A percentile compares a stretch with the other conserved stretches of the same genome.
Evolutionary conservation across 441 rosid species (phyloP).

Genomic region (Hura crepitans): DNA sequence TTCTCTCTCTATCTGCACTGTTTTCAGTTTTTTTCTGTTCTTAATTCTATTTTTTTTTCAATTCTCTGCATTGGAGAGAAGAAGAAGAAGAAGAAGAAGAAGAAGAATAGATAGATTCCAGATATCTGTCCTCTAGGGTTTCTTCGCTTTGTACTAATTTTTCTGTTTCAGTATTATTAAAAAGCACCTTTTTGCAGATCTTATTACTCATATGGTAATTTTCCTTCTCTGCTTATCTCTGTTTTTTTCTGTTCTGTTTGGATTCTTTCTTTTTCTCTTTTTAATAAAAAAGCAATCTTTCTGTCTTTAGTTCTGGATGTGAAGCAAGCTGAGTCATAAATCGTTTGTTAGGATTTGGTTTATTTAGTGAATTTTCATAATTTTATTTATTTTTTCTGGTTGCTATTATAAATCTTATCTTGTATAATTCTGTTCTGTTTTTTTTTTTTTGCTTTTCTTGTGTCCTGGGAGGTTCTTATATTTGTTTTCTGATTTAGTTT

Average conservation of each 20-base stretch:
- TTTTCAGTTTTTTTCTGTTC: not conserved
- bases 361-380: not conserved
- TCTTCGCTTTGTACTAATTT: not conserved
- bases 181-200: not conserved
- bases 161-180: conserved; percentile 16
- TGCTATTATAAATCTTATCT: conserved; percentile 8
- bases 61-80: not conserved
- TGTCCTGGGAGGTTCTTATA: not conserved
- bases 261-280: not conserved
- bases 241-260: not conserved
- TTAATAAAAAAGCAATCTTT: not conserved
- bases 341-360: not conserved
- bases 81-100: not conserved
- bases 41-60: not conserved
- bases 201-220: conserved; percentile 14
- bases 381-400: conserved; percentile 19
- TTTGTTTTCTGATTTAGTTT: not conserved
- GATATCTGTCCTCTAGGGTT: not conserved
- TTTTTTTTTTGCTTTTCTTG: not conserved
- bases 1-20: not conserved
- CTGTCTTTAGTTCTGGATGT: not conserved
- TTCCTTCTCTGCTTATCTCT: not conserved
- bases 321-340: not conserved
- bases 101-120: not conserved
- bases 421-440: not conserved